Base-by-base conservation (phyloP, 179 eudicot genomes). In the Drosera spatulata region DNA sequence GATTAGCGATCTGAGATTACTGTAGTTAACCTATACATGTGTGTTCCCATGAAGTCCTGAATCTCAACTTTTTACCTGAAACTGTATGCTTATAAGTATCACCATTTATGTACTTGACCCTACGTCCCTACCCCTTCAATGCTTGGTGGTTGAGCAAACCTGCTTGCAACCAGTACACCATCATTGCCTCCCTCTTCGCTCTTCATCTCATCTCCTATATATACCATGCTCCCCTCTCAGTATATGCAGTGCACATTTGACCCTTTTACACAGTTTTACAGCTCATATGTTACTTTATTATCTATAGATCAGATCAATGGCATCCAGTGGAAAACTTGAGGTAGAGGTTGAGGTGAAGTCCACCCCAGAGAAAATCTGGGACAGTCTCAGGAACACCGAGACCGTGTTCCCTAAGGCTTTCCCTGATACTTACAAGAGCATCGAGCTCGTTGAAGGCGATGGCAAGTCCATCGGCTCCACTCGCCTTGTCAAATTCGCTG, bases 361-460 rank as follows among this genome's bases (percentile, higher is more conserved):
- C 50, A 15, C 37, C 3, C 78, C 88, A 3, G 81, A 75, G 2
- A 82, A 86, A 77, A 61, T 77, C 60, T 89, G 96, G 96, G 47
- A 59, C 3, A 60, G 71, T 67, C 52, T 89, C 14, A 67, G 77
- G 55, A 83, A 89, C 55, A 80, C 88, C 4, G 46, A 67, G 59
- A 75, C 50, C 50, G 51, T 86, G 46, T 91, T 86, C 74, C 96
- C 93, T 13, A 71, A 76, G 72, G 88, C 77, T 10, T 67, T 81
- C 65, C 86, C 98, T 60, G 66, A 86, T 22, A 69, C 78, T 0
- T 91, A 79, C 80, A 77, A 88, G 76, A 80, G 82, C 73, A 80
- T 91, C 53, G 78, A 91, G 59, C 65, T 88, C 41, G 66, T 91
- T 60, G 96, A 88, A 70, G 98, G 98, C 37, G 93, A 80, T 63